phyloP scores from a whole-genome alignment of 768 basidiomycete genomes.

The Boletus tylopilopsis region DNA sequence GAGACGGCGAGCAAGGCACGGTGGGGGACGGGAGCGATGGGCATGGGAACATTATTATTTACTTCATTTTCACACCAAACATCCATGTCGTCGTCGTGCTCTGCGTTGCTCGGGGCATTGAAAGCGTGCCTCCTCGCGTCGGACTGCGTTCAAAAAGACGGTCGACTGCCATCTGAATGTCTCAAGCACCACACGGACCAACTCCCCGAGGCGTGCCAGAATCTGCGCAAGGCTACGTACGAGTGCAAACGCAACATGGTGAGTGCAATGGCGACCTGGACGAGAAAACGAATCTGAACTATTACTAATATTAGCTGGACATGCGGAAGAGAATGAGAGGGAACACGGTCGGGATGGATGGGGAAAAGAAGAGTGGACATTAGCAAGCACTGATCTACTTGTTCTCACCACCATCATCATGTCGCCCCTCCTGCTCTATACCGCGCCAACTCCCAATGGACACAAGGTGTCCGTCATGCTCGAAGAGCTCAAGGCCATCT shows the following conservation, averaged over 20 bases:
- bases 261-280: conserved; percentile 17
- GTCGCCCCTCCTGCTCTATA: conserved; percentile 32
- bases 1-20: conserved; percentile 70
- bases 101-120: conserved; percentile 70
- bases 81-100: conserved; percentile 78
- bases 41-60: no score
- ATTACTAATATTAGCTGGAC: conserved; percentile 54
- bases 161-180: conserved; percentile 80
- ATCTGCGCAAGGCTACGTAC: conserved; percentile 75
- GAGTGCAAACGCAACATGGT: conserved; percentile 93
- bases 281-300: not conserved
- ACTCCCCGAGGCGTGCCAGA: conserved; percentile 77
- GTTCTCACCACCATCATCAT: conserved; percentile 6
- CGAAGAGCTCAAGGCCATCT: conserved; percentile 59
- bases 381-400: conserved; percentile 16
- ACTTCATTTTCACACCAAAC: not conserved
- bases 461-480: conserved; percentile 47
- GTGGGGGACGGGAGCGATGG: conserved; percentile 61
- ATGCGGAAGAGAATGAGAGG: conserved; percentile 84
- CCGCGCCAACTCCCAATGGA: conserved; percentile 58
- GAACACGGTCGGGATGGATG: conserved; percentile 55
- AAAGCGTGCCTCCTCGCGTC: conserved; percentile 82
- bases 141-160: conserved; percentile 82
- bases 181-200: conserved; percentile 69
- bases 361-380: conserved; percentile 15